Evolutionary conservation across 129 eudicot species (phyloP), one percentile per base, ranked within the genome.

Genomic region (Artemisia annua): DNA sequence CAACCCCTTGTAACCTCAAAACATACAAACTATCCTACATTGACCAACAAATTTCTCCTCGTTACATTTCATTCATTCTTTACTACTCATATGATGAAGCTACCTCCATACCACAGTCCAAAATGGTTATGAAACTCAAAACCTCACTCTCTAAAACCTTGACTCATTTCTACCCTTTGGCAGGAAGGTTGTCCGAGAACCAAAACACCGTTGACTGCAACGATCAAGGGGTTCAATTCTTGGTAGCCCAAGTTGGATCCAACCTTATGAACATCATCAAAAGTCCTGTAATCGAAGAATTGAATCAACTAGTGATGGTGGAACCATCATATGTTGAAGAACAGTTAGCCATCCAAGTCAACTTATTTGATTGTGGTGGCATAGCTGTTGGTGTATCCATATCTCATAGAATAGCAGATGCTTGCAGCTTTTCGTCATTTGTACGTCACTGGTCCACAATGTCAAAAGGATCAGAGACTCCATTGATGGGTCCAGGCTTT

Each of bases 261-360:
- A 55, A 20, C 64, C 76, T 83, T 20, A 13, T 39, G 1, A 66
- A 75, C 63, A 5, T 79, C 56, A 48, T 72, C 59, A 48, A 48
- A 24, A 44, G 15, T 49, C 87, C 79, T 3, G 30, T 20, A 10
- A 43, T 79, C 10, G 62, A 72, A 49, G 82, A 75, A 13, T 2
- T 83, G 78, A 73, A 76, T 60, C 50, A 75, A 35, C 70, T 79
- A 14, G 76, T 72, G 78, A 46, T 53, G 54, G 44, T 52, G 20
- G 79, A 46, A 16, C 10, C 69, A 11, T 54, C 76, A 7, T 58
- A 43, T 10, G 82, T 73, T 24, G 79, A 83, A 71, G 82, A 83
- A 22, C 87, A 83, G 15, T 22, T 83, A 11, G 87, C 82, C 66
- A 65, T 83, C 11, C 87, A 83, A 62, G 82, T 75, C 63, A 83